Percentiles rank a stretch among this genome's conserved stretches.
phyloP scores from a whole-genome alignment of 2,329 filamentous ascomycete genomes.

The Stromatinia cepivora region DNA sequence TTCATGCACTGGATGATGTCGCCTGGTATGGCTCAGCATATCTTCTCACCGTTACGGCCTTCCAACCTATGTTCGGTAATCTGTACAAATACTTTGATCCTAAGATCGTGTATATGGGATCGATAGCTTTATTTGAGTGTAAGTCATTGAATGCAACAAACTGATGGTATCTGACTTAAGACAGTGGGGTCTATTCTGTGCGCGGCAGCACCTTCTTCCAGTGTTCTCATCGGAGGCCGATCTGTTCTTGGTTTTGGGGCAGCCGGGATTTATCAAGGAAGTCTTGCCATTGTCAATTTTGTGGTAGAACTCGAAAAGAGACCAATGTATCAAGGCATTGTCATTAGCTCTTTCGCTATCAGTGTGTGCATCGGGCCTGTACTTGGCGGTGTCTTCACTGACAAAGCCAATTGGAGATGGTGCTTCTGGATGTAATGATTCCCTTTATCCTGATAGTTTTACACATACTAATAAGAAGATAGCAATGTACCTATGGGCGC shows the following conservation, averaged over 20 bases:
- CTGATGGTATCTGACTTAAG: not conserved
- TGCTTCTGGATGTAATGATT: slow-evolving; percentile 41
- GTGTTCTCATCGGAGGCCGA: slow-evolving; percentile 48
- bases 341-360: slow-evolving; percentile 22
- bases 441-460: not conserved
- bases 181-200: slow-evolving; percentile 48
- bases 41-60: slow-evolving; percentile 44
- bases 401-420: slow-evolving; percentile 46
- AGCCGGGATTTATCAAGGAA: slow-evolving; percentile 49
- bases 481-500: slow-evolving; percentile 41
- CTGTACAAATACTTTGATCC: slow-evolving; percentile 32
- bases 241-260: slow-evolving; percentile 52
- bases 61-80: slow-evolving; percentile 25
- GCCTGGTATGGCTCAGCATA: slow-evolving; percentile 43
- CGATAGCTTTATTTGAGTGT: slow-evolving; percentile 22
- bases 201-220: slow-evolving; percentile 47
- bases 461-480: not conserved
- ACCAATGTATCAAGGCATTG: slow-evolving; percentile 23
- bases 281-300: slow-evolving; percentile 52
- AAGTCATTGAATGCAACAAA: not conserved
- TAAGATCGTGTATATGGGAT: slow-evolving; percentile 18
- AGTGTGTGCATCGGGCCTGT: slow-evolving; percentile 50
- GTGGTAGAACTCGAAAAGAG: slow-evolving; percentile 38
- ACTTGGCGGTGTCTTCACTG: slow-evolving; percentile 60
- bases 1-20: slow-evolving; percentile 48